Conservation (phyloP, 1,284 basidiomycete genomes). For the Ceratobasidium sp. region DNA sequence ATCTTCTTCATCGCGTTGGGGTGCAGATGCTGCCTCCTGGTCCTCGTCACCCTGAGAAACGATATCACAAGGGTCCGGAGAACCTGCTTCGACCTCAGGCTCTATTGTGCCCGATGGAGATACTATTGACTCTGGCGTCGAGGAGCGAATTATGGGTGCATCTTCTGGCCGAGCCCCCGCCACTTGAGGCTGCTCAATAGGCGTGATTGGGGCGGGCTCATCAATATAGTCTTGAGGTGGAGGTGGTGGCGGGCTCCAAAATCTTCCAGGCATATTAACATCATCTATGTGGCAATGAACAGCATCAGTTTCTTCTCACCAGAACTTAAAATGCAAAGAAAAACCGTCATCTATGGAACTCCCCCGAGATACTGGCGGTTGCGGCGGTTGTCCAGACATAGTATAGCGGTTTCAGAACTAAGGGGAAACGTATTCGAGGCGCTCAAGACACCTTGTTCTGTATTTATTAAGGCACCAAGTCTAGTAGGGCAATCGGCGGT, state of each 20-base stretch:
- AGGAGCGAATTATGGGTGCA: no score
- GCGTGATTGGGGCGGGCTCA: not conserved
- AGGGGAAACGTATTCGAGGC: no score
- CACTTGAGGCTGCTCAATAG: not conserved
- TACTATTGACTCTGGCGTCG: no score
- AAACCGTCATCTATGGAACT: not conserved
- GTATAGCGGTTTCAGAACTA: no score
- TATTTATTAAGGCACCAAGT: not conserved
- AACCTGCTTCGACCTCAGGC: no score
- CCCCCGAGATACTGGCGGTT: not conserved
- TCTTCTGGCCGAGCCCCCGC: no score
- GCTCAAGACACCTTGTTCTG: no score
- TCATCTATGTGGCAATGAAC: not conserved
- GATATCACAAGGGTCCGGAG: no score
- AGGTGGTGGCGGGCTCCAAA: not conserved
- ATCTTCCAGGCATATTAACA: not conserved
- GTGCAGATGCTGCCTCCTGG: no score
- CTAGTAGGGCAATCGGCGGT: not conserved
- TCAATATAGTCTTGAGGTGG: not conserved
- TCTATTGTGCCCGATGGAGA: no score
- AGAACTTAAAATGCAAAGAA: not conserved
- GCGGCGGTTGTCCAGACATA: not conserved
- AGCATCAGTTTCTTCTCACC: not conserved
- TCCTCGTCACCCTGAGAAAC: no score
- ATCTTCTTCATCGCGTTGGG: no score